Evolutionary conservation across 257 asterid species (phyloP).

Genomic region (Apocynum venetum): DNA sequence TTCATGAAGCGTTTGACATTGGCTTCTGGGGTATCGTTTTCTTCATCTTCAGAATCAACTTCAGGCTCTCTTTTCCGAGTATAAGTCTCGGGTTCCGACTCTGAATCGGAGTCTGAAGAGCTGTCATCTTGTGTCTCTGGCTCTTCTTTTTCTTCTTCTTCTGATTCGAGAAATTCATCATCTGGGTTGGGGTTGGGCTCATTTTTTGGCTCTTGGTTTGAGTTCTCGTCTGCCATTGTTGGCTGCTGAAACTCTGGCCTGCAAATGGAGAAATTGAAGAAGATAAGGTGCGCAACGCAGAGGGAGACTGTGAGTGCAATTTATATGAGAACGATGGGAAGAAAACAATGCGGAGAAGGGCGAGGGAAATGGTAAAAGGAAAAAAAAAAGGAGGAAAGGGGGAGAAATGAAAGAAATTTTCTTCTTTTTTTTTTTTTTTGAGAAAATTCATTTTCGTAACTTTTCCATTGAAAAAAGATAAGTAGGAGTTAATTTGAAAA

Average conservation of each 20-base stretch:
- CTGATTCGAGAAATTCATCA: constrained; percentile 12
- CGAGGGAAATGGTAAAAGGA: neutral
- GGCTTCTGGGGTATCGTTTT: constrained; percentile 41
- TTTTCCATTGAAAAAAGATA: too few relatives aligned
- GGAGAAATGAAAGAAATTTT: too few relatives aligned
- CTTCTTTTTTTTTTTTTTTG: too few relatives aligned
- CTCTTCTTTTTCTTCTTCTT: neutral
- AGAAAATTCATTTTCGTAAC: too few relatives aligned
- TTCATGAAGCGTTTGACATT: constrained; percentile 36
- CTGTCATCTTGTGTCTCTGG: constrained; percentile 24
- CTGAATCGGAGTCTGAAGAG: constrained; percentile 32
- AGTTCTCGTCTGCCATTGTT: constrained; percentile 28
- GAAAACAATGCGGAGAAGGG: neutral
- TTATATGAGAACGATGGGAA: neutral
- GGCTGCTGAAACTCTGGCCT: constrained; percentile 16
- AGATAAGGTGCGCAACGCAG: constrained; percentile 19
- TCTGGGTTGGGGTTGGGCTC: constrained; percentile 21
- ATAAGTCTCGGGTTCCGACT: constrained; percentile 31
- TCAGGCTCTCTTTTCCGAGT: constrained; percentile 15
- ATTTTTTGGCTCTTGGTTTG: constrained; percentile 9
- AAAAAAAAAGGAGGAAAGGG: too few relatives aligned
- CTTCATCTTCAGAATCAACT: constrained; percentile 31
- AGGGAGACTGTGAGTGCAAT: neutral
- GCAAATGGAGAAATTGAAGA: neutral
- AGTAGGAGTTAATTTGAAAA: too few relatives aligned